phyloP scores from a whole-genome alignment of 1,284 basidiomycete species.

The Ustilago nuda region DNA sequence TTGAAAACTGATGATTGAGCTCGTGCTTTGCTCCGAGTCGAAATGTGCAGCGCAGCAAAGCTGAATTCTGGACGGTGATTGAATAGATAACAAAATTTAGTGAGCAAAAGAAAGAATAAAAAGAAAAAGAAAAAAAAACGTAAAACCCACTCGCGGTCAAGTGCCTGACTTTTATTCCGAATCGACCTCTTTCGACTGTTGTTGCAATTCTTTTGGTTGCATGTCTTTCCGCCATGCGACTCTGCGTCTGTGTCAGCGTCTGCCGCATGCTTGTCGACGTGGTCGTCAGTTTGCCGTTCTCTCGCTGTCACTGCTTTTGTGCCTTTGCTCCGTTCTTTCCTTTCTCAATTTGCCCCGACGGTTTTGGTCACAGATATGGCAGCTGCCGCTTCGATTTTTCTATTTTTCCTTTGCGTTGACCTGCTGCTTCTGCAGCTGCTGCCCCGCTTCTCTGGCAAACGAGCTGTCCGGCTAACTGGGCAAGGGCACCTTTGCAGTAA shows the following conservation, averaged over 20 bases:
- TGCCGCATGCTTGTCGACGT: background rate
- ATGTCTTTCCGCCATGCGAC: background rate
- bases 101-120: background rate
- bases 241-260: background rate
- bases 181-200: background rate
- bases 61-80: background rate
- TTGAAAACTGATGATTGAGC: background rate
- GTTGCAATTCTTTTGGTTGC: background rate
- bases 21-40: background rate
- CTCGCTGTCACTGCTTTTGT: background rate
- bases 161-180: background rate
- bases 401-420: background rate
- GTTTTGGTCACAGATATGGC: background rate
- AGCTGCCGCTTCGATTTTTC: slow-evolving; percentile 1
- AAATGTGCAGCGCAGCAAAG: background rate
- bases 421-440: background rate
- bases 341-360: background rate
- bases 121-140: background rate
- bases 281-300: background rate
- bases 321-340: background rate
- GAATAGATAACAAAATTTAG: background rate
- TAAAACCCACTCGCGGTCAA: background rate
- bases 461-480: slow-evolving; percentile 3
- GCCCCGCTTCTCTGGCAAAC: background rate
- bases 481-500: background rate